Percentiles rank a stretch among this genome's conserved stretches.
phyloP scores from a whole-genome alignment of 805 yeast genomes.

The Geotrichum ghanense region DNA sequence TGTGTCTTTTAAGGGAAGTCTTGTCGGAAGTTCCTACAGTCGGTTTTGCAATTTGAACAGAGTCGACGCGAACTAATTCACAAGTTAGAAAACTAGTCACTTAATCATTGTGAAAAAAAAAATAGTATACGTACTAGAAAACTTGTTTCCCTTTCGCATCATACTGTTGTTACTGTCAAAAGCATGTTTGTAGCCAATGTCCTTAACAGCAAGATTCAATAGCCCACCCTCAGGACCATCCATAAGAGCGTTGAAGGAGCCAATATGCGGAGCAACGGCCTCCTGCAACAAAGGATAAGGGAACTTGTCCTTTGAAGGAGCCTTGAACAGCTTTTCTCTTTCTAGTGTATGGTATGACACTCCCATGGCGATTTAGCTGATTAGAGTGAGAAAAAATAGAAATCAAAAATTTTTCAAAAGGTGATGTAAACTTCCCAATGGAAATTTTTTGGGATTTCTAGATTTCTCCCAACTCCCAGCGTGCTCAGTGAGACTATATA shows the following conservation, averaged over 20 bases:
- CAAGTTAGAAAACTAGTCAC: conserved; percentile 1
- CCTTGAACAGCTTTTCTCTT: conserved; percentile 71
- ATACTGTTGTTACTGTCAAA: conserved; percentile 66
- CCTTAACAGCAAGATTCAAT: conserved; percentile 73
- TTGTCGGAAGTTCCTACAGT: conserved; percentile 62
- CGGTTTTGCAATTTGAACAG: conserved; percentile 81
- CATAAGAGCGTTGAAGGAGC: conserved; percentile 90
- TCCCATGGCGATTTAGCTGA: neutral
- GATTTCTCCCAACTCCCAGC: no score
- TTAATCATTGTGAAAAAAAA: neutral
- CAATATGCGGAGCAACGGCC: conserved; percentile 91
- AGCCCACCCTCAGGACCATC: conserved; percentile 71
- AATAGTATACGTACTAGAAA: conserved; percentile 28
- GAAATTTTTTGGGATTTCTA: neutral
- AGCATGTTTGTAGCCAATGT: conserved; percentile 75
- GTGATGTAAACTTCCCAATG: neutral
- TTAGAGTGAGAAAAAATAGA: neutral
- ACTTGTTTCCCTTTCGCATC: conserved; percentile 67
- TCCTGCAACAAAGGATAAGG: conserved; percentile 74
- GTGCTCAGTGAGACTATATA: no score
- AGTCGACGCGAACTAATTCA: conserved; percentile 58
- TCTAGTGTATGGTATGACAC: conserved; percentile 74
- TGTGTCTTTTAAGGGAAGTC: conserved; percentile 62
- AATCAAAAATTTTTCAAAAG: neutral
- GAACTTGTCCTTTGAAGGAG: conserved; percentile 81